Base-by-base conservation (phyloP, 345 rosid species). In the Bretschneidera sinensis region DNA sequence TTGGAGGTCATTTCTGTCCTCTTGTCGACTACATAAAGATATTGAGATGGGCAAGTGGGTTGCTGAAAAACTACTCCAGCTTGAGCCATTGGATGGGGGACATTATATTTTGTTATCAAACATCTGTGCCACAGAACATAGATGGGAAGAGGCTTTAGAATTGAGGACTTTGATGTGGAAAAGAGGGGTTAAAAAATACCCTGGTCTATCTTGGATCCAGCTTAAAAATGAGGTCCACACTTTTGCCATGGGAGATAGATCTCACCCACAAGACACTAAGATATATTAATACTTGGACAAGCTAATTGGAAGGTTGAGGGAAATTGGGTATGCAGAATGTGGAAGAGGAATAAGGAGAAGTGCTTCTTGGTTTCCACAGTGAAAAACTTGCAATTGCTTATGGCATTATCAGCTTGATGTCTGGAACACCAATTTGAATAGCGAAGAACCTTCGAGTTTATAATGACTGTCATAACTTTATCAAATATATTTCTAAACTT, bases 201-300 rank as follows among this genome's bases (percentile, higher is more conserved):
- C 85, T 1, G 85, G 85, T 49, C 78, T 78, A 53, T 83, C 88
- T 24, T 83, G 85, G 88, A 74, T 83, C 55, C 69, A 74, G 45
- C 70, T 78, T 51, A 79, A 74, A 62, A 63, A 71, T 51, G 63
- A 35, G 51, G 59, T 75, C 17, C 79, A 76, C 14, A 31, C 67
- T 21, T 78, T 81, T 60, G 52, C 56, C 10, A 49, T 60, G 67
- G 80, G 77, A 28, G 85, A 76, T 62, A 58, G 73, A n/a, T 75
- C 70, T 0, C 80, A 80, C 55, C 67, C 76, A 7, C 61, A 73
- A 34, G 54, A 43, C 24, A 17, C 24, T 9, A 48, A 63, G 43
- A 71, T 76, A 64, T 72, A 60, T 57, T 50, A 28, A 4, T 73
- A 71, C 68, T 57, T 71, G 60, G 78, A 66, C 17, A 74, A 73